Conservation (phyloP, 768 basidiomycete species). For the Candolleomyces aberdarensis region DNA sequence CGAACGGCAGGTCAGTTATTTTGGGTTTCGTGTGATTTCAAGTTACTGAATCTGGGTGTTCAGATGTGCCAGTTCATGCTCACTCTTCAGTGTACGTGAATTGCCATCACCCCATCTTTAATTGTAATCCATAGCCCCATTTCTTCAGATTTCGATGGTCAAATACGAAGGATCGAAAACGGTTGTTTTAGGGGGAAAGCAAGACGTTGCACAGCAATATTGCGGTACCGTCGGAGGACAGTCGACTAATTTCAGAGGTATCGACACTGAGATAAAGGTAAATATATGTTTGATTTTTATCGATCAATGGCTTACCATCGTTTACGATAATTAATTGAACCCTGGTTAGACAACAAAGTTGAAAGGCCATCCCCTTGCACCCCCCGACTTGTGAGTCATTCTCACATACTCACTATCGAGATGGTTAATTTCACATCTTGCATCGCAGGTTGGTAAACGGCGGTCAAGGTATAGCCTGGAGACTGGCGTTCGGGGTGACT, state of each 20-base stretch:
- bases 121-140: neutral
- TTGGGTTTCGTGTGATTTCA: neutral
- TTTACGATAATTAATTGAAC: neutral
- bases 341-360: conserved; percentile 42
- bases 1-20: conserved; percentile 43
- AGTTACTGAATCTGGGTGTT: neutral
- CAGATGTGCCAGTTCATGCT: conserved; percentile 51
- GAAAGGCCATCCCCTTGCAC: conserved; percentile 55
- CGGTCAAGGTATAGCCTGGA: conserved; percentile 62
- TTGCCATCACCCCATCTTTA: conserved; percentile 10
- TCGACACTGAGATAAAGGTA: conserved; percentile 61
- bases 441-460: conserved; percentile 47
- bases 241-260: conserved; percentile 55
- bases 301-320: neutral
- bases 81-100: conserved; percentile 41
- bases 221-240: conserved; percentile 64
- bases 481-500: conserved; percentile 55
- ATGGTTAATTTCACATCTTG: neutral
- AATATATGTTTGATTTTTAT: neutral
- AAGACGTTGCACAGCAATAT: conserved; percentile 50
- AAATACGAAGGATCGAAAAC: conserved; percentile 56
- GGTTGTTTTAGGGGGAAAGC: conserved; percentile 54
- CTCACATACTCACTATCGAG: neutral
- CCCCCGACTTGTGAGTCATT: conserved; percentile 54
- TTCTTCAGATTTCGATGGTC: conserved; percentile 51